These are phyloP conservation scores for Tilletia horrida DNA, from an alignment of 1,284 basidiomycete species.

Conservation along the genomic window DNA sequence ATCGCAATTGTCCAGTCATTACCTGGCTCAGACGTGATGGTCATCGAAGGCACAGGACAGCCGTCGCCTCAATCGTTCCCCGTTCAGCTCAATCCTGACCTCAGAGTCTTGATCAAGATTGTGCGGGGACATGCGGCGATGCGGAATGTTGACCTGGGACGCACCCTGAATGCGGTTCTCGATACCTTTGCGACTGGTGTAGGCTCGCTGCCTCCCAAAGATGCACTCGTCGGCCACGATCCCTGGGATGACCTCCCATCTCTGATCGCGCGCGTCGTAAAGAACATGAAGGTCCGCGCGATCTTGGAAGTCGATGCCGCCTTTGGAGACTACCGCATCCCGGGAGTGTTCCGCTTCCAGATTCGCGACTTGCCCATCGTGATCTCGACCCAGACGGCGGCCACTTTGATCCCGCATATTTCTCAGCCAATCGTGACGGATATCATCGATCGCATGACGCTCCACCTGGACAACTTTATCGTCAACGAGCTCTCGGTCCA, in stretches of 20 bases:
- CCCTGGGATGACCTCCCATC: constrained; percentile 27
- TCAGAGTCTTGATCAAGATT: constrained; percentile 35
- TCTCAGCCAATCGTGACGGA: constrained; percentile 38
- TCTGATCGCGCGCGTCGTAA: constrained; percentile 31
- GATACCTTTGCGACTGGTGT: constrained; percentile 24
- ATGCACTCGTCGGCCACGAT: constrained; percentile 1
- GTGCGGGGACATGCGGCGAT: constrained; percentile 30
- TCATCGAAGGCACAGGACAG: constrained; percentile 20
- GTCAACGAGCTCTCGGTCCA: constrained; percentile 39
- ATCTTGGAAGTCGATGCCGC: constrained; percentile 30
- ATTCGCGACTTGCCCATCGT: constrained; percentile 43
- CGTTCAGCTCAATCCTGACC: constrained; percentile 37
- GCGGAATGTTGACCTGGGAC: constrained; percentile 37
- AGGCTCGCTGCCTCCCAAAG: not conserved
- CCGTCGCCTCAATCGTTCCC: constrained; percentile 34
- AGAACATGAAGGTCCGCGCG: constrained; percentile 30
- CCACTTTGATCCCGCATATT: constrained; percentile 35
- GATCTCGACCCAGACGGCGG: constrained; percentile 36
- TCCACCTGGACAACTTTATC: constrained; percentile 33
- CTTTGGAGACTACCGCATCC: constrained; percentile 37
- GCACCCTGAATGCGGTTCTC: constrained; percentile 31
- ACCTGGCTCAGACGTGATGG: not conserved
- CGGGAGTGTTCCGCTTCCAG: constrained; percentile 34
- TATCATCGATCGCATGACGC: constrained; percentile 35
- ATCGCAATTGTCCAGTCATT: not conserved